These are phyloP conservation scores for Melaleuca alternifolia DNA, from an alignment of 345 rosid species.

Conservation along the genomic window DNA sequence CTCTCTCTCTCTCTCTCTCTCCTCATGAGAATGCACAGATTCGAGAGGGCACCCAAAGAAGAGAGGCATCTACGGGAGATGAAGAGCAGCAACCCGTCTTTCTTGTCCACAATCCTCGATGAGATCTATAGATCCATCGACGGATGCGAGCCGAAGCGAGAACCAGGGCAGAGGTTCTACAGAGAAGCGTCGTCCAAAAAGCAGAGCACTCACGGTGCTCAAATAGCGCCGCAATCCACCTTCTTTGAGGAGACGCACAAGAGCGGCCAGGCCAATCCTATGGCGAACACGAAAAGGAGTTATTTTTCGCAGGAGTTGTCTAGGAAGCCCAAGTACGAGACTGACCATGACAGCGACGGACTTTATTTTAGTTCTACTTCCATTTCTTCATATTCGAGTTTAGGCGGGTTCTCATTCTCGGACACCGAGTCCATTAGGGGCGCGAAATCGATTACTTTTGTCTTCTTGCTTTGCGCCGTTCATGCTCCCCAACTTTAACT, in stretches of 20 bases:
- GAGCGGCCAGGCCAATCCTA: conserved; percentile 20
- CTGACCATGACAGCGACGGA: conserved; percentile 33
- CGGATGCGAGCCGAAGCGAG: conserved; percentile 17
- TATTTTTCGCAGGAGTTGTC: conserved; percentile 3
- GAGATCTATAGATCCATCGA: conserved; percentile 73
- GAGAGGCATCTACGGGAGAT: background rate
- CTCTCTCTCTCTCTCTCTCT: no score
- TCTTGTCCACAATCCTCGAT: conserved; percentile 81
- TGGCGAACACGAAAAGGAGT: conserved; percentile 1
- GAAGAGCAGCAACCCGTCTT: conserved; percentile 45
- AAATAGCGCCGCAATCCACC: background rate
- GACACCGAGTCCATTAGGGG: conserved; percentile 53
- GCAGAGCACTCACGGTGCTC: background rate
- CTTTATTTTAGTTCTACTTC: conserved; percentile 56
- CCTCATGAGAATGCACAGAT: conserved; percentile 15
- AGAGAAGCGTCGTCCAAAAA: conserved; percentile 17
- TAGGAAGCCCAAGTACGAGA: conserved; percentile 6
- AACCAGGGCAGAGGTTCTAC: conserved; percentile 21
- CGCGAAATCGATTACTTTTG: conserved; percentile 24
- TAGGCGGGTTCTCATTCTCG: conserved; percentile 71
- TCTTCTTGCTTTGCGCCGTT: conserved; percentile 29
- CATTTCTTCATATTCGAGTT: conserved; percentile 67
- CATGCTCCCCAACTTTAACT: no score
- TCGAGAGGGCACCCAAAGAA: conserved; percentile 17
- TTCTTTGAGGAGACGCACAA: conserved; percentile 18